Evolutionary conservation across 2,329 filamentous ascomycete species (phyloP).

Genomic region (Cladosporium phlei): DNA sequence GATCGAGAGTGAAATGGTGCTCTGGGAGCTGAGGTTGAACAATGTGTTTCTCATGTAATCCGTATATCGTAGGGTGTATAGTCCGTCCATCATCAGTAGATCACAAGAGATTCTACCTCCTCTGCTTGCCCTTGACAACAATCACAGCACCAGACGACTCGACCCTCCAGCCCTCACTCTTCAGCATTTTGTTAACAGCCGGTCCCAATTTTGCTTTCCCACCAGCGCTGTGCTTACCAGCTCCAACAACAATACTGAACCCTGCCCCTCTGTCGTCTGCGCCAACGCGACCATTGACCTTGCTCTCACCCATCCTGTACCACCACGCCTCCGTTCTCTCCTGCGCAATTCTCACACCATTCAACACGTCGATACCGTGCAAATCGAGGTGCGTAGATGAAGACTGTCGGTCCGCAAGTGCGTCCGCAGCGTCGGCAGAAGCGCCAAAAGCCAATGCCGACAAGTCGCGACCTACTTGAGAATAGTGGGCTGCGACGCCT

Average conservation of each 20-base stretch:
- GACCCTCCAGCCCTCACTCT: conserved; percentile 77
- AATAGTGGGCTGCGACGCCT: conserved; percentile 71
- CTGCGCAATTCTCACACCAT: conserved; percentile 73
- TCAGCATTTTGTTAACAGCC: conserved; percentile 71
- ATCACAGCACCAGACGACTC: conserved; percentile 67
- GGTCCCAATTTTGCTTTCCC: conserved; percentile 72
- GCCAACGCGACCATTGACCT: conserved; percentile 43
- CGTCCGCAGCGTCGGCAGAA: conserved; percentile 64
- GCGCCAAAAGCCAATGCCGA: conserved; percentile 54
- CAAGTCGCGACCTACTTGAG: conserved; percentile 63
- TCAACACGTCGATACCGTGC: conserved; percentile 75
- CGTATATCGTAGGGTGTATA: not conserved
- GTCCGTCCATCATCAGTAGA: not conserved
- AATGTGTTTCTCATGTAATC: no score
- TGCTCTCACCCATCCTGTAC: conserved; percentile 63
- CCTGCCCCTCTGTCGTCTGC: conserved; percentile 46
- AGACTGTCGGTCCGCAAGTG: conserved; percentile 65
- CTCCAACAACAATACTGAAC: conserved; percentile 74
- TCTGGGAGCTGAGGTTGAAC: no score
- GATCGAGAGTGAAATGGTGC: no score
- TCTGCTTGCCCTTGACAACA: conserved; percentile 56
- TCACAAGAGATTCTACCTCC: not conserved
- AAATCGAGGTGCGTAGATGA: conserved; percentile 60
- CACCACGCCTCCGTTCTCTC: conserved; percentile 70
- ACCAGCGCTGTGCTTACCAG: conserved; percentile 71